phyloP scores from a whole-genome alignment of 495 filamentous ascomycete species.

The Lepidopterella palustris region DNA sequence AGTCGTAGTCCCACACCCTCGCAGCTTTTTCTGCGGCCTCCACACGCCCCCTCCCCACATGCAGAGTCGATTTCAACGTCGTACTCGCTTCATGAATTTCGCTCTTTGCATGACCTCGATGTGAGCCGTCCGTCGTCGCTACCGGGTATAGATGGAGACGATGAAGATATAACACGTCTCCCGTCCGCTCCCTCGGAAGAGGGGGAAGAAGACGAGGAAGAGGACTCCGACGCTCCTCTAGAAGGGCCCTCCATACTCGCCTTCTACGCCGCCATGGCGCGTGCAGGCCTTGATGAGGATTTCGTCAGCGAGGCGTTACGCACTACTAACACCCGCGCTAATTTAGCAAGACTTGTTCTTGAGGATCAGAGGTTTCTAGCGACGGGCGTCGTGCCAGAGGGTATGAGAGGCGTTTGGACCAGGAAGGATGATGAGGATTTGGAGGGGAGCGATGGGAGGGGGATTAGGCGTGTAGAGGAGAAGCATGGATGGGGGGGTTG shows the following conservation, averaged over 20 bases:
- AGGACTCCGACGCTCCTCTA: conserved; percentile 18
- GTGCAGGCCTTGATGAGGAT: conserved; percentile 9
- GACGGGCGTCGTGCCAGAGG: conserved; percentile 1
- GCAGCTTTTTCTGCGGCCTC: not conserved
- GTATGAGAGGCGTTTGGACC: conserved; percentile 25
- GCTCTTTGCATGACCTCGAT: no score
- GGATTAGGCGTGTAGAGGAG: conserved; percentile 7
- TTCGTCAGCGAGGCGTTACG: conserved; percentile 11
- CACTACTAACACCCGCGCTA: conserved; percentile 4
- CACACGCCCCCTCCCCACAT: not conserved
- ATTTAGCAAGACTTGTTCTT: conserved; percentile 5
- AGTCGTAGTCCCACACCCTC: not conserved
- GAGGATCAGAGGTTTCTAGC: conserved; percentile 2
- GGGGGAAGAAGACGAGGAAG: conserved; percentile 5
- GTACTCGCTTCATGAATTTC: conserved; percentile 22
- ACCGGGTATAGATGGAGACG: no score
- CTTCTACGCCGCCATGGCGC: conserved; percentile 8
- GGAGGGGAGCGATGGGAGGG: conserved; percentile 10
- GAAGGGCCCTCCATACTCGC: conserved; percentile 2
- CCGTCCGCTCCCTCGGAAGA: no score
- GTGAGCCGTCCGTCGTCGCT: no score
- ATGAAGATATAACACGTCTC: no score
- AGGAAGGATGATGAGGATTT: conserved; percentile 21
- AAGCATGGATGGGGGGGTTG: conserved; percentile 22
- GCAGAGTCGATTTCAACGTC: conserved; percentile 7